Conservation (phyloP, 176 grass and related monocot genomes). For the Musa beccarii region DNA sequence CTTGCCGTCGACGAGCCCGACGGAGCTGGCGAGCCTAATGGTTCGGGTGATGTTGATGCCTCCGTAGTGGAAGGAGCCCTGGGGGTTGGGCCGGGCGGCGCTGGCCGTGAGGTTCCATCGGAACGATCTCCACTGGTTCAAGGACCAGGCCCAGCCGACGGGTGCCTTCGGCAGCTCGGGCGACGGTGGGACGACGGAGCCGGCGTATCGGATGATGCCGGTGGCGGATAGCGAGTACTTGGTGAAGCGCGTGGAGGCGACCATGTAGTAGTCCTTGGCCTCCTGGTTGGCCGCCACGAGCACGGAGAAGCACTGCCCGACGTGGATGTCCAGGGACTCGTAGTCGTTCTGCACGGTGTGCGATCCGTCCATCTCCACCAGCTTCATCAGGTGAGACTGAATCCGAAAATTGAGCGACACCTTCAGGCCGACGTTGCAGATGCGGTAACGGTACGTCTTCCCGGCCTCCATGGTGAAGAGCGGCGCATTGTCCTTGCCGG, state of each 20-base stretch:
- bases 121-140: constrained; percentile 6
- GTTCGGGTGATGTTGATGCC: constrained; percentile 3
- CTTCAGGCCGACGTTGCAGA: constrained; percentile 2
- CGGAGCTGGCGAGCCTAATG: background rate
- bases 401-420: constrained; percentile 5
- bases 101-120: constrained; percentile 4
- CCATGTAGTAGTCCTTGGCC: constrained; percentile 5
- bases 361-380: constrained; percentile 8
- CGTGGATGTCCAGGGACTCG: constrained; percentile 8
- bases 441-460: background rate
- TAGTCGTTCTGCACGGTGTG: constrained; percentile 8
- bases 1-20: background rate
- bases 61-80: constrained; percentile 6
- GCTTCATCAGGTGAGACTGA: background rate
- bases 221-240: background rate
- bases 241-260: background rate
- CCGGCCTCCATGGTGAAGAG: background rate
- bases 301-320: background rate
- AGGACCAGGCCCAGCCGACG: constrained; percentile 7
- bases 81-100: constrained; percentile 1
- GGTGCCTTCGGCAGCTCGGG: background rate
- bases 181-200: background rate
- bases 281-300: background rate
- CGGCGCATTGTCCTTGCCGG: background rate
- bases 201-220: background rate